Base-by-base conservation (phyloP, 73 alveolate genomes). In the Strombidium stylifer region DNA sequence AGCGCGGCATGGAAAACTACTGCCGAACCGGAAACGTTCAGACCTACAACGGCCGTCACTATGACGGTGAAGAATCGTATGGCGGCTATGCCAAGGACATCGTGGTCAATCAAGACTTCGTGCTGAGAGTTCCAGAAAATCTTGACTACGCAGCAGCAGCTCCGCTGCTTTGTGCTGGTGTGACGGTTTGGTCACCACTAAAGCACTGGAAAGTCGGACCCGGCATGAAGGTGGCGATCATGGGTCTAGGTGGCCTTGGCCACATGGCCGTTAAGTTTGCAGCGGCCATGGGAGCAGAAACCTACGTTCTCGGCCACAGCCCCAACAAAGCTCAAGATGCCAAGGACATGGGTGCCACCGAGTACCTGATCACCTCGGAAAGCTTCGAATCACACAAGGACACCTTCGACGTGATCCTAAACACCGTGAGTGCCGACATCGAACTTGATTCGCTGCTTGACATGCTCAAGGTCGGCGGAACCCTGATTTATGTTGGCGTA, bases 61-160 rank as follows among this genome's bases (percentile, higher is more conserved):
- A 85, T 44, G 24, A 42, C 49, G 27, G 61, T 46, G 87, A 90
- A 31, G 37, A 61, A 72, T 46, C n/a, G n/a, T n/a, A n/a, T n/a
- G 92, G 92, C 12, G 92, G 92, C 56, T 81, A 81, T 78, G 58
- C 91, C 25, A 82, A 89, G 28, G 75, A 67, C 27, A 45, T 82
- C 48, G 77, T 59, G 64, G 66, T 58, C 35, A 59, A 60, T 30
- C 91, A 59, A 19, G 75, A 58, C 46, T 76, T 58, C 61, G 68
- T 54, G 42, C 60, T 80, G 28, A 37, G 69, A 15, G 40, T 81
- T 19, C 91, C 91, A 20, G 83, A 61, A 11, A 69, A 79, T 24
- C 50, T 41, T 20, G 12, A 60, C 28, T 15, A 4, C 14, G 53
- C 41, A 25, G 42, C 34, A 30, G 89, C 61, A 25, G 69, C 90